phyloP scores from a whole-genome alignment of 352 stramenopile species.

The Phytophthora hybrid region DNA sequence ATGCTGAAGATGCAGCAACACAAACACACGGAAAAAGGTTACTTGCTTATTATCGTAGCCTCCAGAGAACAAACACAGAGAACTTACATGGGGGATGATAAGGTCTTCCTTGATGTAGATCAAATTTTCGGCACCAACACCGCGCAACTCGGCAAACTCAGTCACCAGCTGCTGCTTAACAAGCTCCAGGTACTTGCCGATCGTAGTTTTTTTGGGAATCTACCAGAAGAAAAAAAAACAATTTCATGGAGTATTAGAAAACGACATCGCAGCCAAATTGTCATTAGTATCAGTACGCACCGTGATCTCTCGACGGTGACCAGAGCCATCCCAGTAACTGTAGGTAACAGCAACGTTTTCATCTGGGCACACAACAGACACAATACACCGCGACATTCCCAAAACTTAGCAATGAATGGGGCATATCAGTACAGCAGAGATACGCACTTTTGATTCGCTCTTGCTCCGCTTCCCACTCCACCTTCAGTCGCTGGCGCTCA shows the following conservation, averaged over 20 bases:
- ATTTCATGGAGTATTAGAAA: background rate
- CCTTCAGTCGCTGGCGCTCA: constrained; percentile 85
- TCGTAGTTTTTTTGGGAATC: constrained; percentile 93
- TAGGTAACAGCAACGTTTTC: constrained; percentile 97
- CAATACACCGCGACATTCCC: background rate
- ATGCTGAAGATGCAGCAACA: constrained; percentile 62
- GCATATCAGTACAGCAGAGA: background rate
- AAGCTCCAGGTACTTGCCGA: constrained; percentile 88
- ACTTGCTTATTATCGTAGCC: background rate
- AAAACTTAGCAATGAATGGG: background rate
- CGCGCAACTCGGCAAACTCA: constrained; percentile 95
- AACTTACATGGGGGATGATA: constrained; percentile 95
- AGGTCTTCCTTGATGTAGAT: constrained; percentile 99
- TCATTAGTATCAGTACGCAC: constrained; percentile 43
- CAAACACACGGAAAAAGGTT: constrained; percentile 6
- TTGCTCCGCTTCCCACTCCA: constrained; percentile 94
- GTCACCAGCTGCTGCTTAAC: constrained; percentile 90
- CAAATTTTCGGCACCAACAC: constrained; percentile 93
- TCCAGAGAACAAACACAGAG: background rate
- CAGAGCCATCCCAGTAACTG: constrained; percentile 98
- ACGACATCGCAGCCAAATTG: background rate
- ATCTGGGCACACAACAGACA: constrained; percentile 40
- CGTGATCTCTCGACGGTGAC: constrained; percentile 93
- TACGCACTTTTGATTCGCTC: constrained; percentile 92
- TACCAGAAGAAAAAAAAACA: constrained; percentile 22